Conservation (phyloP, 2,329 filamentous ascomycete genomes). For the Onygenales sp. region DNA sequence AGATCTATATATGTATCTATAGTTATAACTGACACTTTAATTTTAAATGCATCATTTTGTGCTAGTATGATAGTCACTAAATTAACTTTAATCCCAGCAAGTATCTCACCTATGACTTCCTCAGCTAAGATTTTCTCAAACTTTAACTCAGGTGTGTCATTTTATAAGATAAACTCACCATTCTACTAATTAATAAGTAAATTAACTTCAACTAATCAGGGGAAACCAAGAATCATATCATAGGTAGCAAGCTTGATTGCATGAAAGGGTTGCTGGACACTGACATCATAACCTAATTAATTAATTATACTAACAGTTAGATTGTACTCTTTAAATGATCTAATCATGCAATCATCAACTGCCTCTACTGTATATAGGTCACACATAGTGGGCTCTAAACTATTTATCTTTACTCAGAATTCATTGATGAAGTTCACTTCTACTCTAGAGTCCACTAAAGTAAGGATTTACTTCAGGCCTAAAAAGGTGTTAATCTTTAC, state of each 20-base stretch:
- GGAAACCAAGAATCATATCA: not conserved
- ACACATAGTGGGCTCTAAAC: not conserved
- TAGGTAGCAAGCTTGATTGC: not conserved
- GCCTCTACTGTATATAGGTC: not conserved
- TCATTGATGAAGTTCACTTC: not conserved
- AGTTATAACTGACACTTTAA: not conserved
- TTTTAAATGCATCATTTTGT: not conserved
- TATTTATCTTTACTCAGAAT: not conserved
- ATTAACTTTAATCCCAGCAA: not conserved
- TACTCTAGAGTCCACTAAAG: not conserved
- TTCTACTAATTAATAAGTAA: not conserved
- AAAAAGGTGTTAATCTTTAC: not conserved
- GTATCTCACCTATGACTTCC: not conserved
- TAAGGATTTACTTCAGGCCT: not conserved
- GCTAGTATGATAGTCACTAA: not conserved
- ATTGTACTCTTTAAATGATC: not conserved
- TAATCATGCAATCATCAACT: not conserved
- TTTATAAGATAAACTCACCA: not conserved
- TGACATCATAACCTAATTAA: not conserved
- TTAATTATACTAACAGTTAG: not conserved
- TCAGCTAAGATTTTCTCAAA: not conserved
- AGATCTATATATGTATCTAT: not conserved
- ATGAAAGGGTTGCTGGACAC: not conserved
- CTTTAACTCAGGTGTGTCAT: not conserved
- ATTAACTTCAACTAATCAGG: not conserved